Evolutionary conservation across 1,284 basidiomycete species (phyloP).

Genomic region (Melampsora americana): DNA sequence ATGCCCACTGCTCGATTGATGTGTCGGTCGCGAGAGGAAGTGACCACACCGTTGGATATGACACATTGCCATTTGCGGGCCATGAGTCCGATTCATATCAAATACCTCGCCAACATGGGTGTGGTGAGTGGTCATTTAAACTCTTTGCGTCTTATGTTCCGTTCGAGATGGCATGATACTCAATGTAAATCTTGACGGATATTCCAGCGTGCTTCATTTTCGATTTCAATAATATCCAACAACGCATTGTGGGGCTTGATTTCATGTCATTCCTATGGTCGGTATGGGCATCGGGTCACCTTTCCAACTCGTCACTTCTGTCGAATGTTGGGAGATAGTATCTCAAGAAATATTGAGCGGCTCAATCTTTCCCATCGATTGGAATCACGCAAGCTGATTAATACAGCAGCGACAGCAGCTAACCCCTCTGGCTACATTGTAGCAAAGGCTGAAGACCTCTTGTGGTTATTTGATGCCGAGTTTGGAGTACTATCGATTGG

Average conservation of each 20-base stretch:
- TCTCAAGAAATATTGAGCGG: conserved; percentile 78
- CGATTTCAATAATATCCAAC: conserved; percentile 74
- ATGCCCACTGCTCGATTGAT: conserved; percentile 75
- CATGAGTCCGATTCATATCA: conserved; percentile 84
- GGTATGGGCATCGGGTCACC: conserved; percentile 58
- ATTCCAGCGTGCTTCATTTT: conserved; percentile 50
- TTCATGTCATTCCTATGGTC: conserved; percentile 76
- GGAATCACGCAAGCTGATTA: conserved; percentile 76
- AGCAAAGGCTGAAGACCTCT: conserved; percentile 77
- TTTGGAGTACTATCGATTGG: conserved; percentile 80
- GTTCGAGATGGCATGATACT: not conserved
- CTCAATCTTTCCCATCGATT: conserved; percentile 74
- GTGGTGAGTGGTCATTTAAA: conserved; percentile 56
- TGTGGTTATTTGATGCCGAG: conserved; percentile 78
- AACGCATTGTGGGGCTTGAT: conserved; percentile 80
- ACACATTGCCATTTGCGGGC: conserved; percentile 80
- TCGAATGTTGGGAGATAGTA: conserved; percentile 73
- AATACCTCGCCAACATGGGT: conserved; percentile 60
- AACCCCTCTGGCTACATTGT: conserved; percentile 81
- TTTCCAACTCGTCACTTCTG: conserved; percentile 53
- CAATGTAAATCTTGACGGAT: conserved; percentile 53
- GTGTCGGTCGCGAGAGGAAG: conserved; percentile 65
- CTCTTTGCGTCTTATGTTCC: conserved; percentile 14
- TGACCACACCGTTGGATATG: conserved; percentile 76
- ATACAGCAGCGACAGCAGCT: conserved; percentile 68